Evolutionary conservation across 257 asterid species (phyloP).

Genomic region (Leptodermis oblonga): DNA sequence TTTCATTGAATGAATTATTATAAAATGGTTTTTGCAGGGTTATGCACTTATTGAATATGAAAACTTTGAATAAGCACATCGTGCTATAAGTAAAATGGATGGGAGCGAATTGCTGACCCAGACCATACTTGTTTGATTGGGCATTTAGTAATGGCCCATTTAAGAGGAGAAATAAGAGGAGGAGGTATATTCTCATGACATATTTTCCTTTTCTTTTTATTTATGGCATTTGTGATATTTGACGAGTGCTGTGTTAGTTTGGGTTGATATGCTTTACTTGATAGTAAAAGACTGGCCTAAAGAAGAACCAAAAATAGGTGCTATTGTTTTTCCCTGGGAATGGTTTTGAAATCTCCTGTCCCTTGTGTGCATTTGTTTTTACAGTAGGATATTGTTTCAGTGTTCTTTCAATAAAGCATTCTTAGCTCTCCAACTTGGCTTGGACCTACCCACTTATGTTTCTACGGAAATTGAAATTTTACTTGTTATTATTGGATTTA

Average conservation of each 20-base stretch:
- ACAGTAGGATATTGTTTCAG: not conserved
- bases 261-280: not conserved
- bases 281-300: not conserved
- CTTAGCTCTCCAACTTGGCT: not conserved
- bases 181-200: constrained; percentile 48
- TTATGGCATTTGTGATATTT: not conserved
- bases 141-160: constrained; percentile 97
- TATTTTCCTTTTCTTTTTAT: constrained; percentile 2
- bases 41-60: constrained; percentile 78
- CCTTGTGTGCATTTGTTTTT: not conserved
- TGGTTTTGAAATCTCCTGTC: not conserved
- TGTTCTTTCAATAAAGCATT: not conserved
- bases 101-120: constrained; percentile 68
- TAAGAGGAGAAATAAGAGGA: constrained; percentile 70
- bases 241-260: not conserved
- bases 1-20: not conserved
- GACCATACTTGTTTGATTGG: constrained; percentile 76
- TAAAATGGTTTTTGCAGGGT: constrained; percentile 36
- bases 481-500: too few relatives aligned
- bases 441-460: not conserved
- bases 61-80: constrained; percentile 73
- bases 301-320: not conserved
- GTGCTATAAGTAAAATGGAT: constrained; percentile 67
- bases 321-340: not conserved
- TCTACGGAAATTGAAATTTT: not conserved